Conservation (phyloP, 169 alveolate genomes). For the Toxoplasma gondii region DNA sequence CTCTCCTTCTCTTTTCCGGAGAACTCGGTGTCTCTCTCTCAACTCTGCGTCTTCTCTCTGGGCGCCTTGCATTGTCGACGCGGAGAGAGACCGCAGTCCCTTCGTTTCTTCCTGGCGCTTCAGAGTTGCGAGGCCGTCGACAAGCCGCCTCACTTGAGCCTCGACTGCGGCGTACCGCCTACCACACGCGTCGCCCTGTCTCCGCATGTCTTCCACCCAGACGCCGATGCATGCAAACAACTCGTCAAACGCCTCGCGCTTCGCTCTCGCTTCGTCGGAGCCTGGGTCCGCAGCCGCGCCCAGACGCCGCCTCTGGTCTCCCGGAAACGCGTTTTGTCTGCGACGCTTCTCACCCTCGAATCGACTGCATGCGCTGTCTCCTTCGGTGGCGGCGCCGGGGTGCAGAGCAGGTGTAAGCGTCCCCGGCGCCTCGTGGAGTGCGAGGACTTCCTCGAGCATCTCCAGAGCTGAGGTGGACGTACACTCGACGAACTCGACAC, state of each 20-base stretch:
- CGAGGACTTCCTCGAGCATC: background rate
- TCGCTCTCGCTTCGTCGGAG: background rate
- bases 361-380: background rate
- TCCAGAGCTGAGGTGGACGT: constrained; percentile 35
- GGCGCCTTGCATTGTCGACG: background rate
- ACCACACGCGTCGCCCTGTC: constrained; percentile 15
- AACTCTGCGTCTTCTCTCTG: no score
- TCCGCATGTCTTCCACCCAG: constrained; percentile 40
- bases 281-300: background rate
- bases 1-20: no score
- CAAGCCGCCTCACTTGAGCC: background rate
- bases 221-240: background rate
- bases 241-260: constrained; percentile 21
- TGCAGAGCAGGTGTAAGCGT: background rate
- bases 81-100: background rate
- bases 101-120: background rate
- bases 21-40: no score
- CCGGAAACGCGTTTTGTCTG: no score
- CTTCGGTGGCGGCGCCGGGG: background rate
- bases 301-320: no score
- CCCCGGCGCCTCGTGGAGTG: background rate
- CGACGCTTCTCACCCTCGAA: background rate
- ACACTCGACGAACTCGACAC: constrained; percentile 23
- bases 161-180: constrained; percentile 9
- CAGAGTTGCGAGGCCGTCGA: background rate